phyloP scores from a whole-genome alignment of 805 yeast genomes.

The Metschnikowia hibisci region DNA sequence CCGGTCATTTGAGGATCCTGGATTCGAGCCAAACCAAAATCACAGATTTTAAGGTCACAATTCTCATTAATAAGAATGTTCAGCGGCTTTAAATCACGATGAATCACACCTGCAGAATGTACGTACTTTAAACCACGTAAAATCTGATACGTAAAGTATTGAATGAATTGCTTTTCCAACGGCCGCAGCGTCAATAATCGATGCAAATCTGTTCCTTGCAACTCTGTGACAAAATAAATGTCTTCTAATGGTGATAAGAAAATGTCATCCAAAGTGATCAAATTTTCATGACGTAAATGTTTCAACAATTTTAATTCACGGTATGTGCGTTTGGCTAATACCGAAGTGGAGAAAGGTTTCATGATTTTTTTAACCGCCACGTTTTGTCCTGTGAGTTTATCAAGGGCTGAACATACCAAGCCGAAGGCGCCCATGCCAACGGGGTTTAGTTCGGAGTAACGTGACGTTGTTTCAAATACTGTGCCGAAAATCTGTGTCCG shows the following conservation, averaged over 20 bases:
- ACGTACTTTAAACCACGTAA: slow-evolving; percentile 85
- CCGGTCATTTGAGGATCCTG: slow-evolving; percentile 99
- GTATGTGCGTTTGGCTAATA: slow-evolving; percentile 92
- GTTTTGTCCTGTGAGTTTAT: slow-evolving; percentile 81
- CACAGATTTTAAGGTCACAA: slow-evolving; percentile 88
- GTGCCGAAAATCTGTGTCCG: slow-evolving; percentile 95
- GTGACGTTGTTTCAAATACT: slow-evolving; percentile 84
- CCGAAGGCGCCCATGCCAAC: slow-evolving; percentile 99
- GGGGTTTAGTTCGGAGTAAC: slow-evolving; percentile 90
- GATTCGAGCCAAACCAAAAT: slow-evolving; percentile 91
- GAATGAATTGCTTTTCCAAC: slow-evolving; percentile 91
- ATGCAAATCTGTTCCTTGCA: slow-evolving; percentile 95
- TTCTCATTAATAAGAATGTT: slow-evolving; percentile 84
- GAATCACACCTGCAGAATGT: slow-evolving; percentile 89
- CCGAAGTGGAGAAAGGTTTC: slow-evolving; percentile 95
- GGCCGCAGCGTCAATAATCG: slow-evolving; percentile 89
- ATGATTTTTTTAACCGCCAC: slow-evolving; percentile 97
- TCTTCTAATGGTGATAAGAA: slow-evolving; percentile 81
- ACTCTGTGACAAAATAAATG: slow-evolving; percentile 91
- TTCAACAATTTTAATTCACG: slow-evolving; percentile 91
- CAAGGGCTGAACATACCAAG: slow-evolving; percentile 92
- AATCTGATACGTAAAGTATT: slow-evolving; percentile 93
- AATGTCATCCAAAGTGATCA: slow-evolving; percentile 54
- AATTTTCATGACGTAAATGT: slow-evolving; percentile 90
- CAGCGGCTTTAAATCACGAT: slow-evolving; percentile 82